Conservation (phyloP, 441 rosid genomes). For the Viola pubescens region DNA sequence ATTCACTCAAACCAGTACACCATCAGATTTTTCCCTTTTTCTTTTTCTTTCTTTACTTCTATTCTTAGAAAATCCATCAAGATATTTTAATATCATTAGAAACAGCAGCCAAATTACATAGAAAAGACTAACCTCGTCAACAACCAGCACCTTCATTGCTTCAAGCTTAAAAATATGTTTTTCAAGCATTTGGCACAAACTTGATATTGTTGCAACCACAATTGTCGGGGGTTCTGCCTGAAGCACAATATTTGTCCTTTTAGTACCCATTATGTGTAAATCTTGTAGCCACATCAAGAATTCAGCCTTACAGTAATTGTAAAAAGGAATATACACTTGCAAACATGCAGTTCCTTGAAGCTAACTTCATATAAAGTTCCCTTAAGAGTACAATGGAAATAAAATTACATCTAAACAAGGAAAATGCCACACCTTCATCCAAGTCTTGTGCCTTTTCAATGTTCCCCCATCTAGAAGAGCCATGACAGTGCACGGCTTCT, state of each 20-base stretch:
- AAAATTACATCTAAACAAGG: neutral
- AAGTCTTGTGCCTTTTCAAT: conserved; percentile 71
- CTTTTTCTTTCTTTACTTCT: neutral
- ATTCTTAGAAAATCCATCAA: neutral
- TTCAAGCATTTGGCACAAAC: conserved; percentile 80
- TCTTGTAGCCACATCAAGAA: too few relatives aligned
- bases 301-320: too few relatives aligned
- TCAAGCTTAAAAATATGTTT: conserved; percentile 65
- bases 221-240: conserved; percentile 94
- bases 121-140: conserved; percentile 60
- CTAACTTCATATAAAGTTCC: neutral
- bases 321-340: too few relatives aligned
- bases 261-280: neutral
- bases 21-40: neutral
- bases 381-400: too few relatives aligned
- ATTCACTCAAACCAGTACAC: conserved; percentile 5
- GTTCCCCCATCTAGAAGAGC: conserved; percentile 84
- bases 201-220: conserved; percentile 74
- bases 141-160: conserved; percentile 56
- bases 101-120: conserved; percentile 8
- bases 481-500: conserved; percentile 61
- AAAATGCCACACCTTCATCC: conserved; percentile 56
- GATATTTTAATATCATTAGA: neutral
- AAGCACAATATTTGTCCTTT: conserved; percentile 10
- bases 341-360: neutral